A percentile compares a stretch with the other conserved stretches of the same genome.
These are phyloP conservation scores for Tetrastigma voinierianum DNA, from an alignment of 164 flowering plant genomes.

Conservation along the genomic window DNA sequence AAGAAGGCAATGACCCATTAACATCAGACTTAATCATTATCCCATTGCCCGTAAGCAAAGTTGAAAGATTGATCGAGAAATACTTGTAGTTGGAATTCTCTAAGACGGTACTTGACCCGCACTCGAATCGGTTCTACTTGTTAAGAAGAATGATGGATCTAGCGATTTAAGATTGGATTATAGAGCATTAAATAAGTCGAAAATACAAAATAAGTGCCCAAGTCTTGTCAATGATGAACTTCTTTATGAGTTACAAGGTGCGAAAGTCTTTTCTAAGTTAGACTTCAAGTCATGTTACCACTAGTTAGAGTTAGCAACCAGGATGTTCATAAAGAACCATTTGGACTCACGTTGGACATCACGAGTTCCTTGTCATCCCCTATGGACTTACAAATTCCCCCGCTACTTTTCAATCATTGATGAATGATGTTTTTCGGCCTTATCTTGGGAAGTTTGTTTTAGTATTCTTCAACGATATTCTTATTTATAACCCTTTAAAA, in stretches of 20 bases:
- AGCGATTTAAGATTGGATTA: slow-evolving; percentile 5
- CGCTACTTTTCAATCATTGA: too few relatives aligned
- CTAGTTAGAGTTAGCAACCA: too few relatives aligned
- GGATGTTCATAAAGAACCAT: too few relatives aligned
- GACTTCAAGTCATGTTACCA: too few relatives aligned
- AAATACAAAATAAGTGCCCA: background rate
- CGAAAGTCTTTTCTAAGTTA: too few relatives aligned
- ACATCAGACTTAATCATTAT: too few relatives aligned
- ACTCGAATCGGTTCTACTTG: background rate
- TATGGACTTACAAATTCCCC: too few relatives aligned
- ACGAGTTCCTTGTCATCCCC: too few relatives aligned
- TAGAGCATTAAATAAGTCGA: background rate
- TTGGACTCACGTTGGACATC: too few relatives aligned
- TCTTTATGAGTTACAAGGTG: background rate
- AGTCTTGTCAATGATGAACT: background rate
- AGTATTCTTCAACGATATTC: slow-evolving; percentile 2
- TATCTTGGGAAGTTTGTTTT: background rate
- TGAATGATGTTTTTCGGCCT: too few relatives aligned
- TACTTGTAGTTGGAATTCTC: background rate
- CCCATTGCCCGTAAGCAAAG: too few relatives aligned
- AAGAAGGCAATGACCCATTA: too few relatives aligned
- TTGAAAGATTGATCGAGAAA: background rate
- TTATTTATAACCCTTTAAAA: background rate
- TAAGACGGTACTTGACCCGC: background rate
- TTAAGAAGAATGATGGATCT: slow-evolving; percentile 5